Evolutionary conservation across 345 rosid species (phyloP).

Genomic region (Chamaenerion angustifolium): DNA sequence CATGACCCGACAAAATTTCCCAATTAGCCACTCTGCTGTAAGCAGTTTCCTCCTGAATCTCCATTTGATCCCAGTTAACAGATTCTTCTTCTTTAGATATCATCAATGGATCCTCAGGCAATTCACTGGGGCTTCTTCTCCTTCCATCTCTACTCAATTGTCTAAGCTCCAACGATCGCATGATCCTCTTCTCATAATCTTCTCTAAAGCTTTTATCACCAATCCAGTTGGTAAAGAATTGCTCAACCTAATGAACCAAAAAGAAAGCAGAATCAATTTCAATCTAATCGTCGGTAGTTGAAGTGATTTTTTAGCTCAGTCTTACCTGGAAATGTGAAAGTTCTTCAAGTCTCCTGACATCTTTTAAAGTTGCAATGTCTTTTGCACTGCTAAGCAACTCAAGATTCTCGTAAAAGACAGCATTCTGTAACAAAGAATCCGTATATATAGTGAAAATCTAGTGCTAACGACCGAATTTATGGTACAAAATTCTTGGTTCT

Average conservation of each 20-base stretch:
- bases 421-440: slow-evolving; percentile 28
- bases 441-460: not conserved
- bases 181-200: slow-evolving; percentile 57
- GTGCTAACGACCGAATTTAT: too few relatives aligned
- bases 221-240: slow-evolving; percentile 66
- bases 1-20: not conserved
- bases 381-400: slow-evolving; percentile 40
- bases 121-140: slow-evolving; percentile 42
- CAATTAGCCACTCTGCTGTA: not conserved
- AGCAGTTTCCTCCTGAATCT: slow-evolving; percentile 39
- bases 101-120: slow-evolving; percentile 35
- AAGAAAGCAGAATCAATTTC: not conserved
- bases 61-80: slow-evolving; percentile 20
- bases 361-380: slow-evolving; percentile 19
- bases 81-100: slow-evolving; percentile 13
- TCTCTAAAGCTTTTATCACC: slow-evolving; percentile 59
- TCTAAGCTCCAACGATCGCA: slow-evolving; percentile 42
- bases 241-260: slow-evolving; percentile 42
- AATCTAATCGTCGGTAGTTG: too few relatives aligned
- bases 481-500: not conserved
- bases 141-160: slow-evolving; percentile 65
- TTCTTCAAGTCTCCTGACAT: slow-evolving; percentile 22
- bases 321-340: slow-evolving; percentile 39
- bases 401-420: slow-evolving; percentile 33
- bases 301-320: not conserved